phyloP scores from a whole-genome alignment of 768 basidiomycete genomes.

The Boletellus emodensis region DNA sequence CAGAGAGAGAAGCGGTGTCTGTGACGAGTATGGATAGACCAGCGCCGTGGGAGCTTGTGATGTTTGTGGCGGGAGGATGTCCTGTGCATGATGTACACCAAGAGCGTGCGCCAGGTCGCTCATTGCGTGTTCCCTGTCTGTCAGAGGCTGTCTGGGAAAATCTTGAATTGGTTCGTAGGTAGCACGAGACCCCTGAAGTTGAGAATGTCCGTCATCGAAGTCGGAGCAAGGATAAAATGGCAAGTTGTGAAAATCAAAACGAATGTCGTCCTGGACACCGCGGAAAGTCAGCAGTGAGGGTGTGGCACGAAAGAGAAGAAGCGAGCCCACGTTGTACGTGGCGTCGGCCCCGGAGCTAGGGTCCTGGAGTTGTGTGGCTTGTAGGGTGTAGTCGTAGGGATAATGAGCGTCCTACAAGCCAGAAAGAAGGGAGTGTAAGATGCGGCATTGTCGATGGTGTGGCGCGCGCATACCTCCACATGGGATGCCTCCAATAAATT shows the following conservation, averaged over 20 bases:
- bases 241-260: neutral
- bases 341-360: neutral
- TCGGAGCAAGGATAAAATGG: neutral
- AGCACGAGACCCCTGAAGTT: neutral
- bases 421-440: neutral
- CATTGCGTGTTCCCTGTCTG: neutral
- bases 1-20: neutral
- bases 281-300: neutral
- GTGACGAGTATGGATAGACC: neutral
- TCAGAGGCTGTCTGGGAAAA: neutral
- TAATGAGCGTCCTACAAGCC: constrained; percentile 7
- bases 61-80: neutral
- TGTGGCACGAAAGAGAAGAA: neutral
- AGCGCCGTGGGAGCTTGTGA: neutral
- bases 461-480: constrained; percentile 8
- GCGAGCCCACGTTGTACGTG: constrained; percentile 8
- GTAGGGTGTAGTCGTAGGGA: neutral
- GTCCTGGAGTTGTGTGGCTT: neutral
- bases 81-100: neutral
- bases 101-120: neutral
- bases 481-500: neutral
- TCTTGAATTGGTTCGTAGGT: neutral
- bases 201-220: neutral
- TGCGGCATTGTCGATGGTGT: neutral
- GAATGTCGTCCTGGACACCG: constrained; percentile 6